Evolutionary conservation across 202 grass and related monocot genomes (phyloP), one percentile per base, ranked within the genome.

Genomic region (Sporobolus alterniflorus): DNA sequence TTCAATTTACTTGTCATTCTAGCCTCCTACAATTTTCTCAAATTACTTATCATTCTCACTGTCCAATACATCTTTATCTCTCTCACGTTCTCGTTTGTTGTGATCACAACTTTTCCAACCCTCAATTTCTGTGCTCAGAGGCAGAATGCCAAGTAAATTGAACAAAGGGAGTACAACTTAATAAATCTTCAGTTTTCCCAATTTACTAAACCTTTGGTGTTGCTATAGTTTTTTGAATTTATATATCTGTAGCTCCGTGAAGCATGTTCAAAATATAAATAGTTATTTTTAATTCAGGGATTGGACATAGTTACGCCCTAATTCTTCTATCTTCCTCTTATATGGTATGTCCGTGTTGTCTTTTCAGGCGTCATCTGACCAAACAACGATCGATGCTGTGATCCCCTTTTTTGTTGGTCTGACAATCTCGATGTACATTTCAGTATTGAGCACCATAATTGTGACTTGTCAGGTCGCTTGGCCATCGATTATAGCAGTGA

Each of bases 351-450:
- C 29, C 3, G 4, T 26, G 11, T 68, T 82, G 0, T 85, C 2
- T 67, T 80, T 91, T 76, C 92, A 94, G 89, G 92, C 92, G 83
- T 94, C 92, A 73, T 85, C 86, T 66, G 92, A 94, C 43, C 92
- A 94, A 83, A 94, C 89, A 34, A 88, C 87, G 20, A 94, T 94
- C 22, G 92, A 94, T 87, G 49, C 76, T 44, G 75, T 80, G 41
- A 81, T 94, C 32, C 69, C 87, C 29, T 89, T 94, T 76, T 91
- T 89, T 26, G 42, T 89, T 68, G 89, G 92, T 71, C n/a, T 94
- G 47, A 89, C 87, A 52, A 77, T 83, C 61, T 94, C 92, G 33
- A 80, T 89, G 84, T 94, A 89, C 48, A 87, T 91, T 75, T 82
- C 89, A 72, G 83, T 94, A 80, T 75, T 94, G 41, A 72, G 88